A percentile compares a stretch with the other conserved stretches of the same genome.
phyloP scores from a whole-genome alignment of 139 green algal species.

The Marvania coccoides region DNA sequence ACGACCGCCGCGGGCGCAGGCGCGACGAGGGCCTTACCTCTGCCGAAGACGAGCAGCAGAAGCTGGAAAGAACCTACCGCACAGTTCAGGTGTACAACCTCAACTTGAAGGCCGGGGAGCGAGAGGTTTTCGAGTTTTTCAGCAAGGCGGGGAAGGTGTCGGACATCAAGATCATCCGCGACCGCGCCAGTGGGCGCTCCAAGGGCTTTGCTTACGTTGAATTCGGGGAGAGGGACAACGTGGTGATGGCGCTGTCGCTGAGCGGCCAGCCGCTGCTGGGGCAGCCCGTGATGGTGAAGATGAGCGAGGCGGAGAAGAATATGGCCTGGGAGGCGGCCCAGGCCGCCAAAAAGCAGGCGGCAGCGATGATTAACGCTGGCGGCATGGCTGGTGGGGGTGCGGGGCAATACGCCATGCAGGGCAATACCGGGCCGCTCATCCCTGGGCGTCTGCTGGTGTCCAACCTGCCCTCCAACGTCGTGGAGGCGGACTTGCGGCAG shows the following conservation, averaged over 20 bases:
- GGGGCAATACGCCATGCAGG: neutral
- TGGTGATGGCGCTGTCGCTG: slow-evolving; percentile 74
- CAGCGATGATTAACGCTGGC: neutral
- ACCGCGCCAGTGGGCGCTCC: slow-evolving; percentile 76
- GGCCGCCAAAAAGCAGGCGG: slow-evolving; percentile 10
- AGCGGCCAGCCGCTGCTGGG: slow-evolving; percentile 74
- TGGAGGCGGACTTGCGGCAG: slow-evolving; percentile 62
- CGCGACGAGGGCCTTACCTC: slow-evolving; percentile 23
- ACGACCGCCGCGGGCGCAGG: slow-evolving; percentile 31
- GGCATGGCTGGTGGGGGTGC: neutral
- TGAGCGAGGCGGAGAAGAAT: slow-evolving; percentile 93
- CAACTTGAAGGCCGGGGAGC: slow-evolving; percentile 69
- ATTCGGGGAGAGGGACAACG: slow-evolving; percentile 69
- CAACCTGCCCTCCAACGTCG: slow-evolving; percentile 39
- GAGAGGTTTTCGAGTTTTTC: slow-evolving; percentile 86
- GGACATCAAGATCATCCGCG: slow-evolving; percentile 91
- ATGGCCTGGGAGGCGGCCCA: slow-evolving; percentile 83
- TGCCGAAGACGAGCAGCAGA: slow-evolving; percentile 57
- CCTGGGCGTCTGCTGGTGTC: slow-evolving; percentile 34
- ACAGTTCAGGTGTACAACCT: slow-evolving; percentile 89
- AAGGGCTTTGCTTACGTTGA: slow-evolving; percentile 99
- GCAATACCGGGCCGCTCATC: neutral
- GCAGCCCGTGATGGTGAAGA: slow-evolving; percentile 89
- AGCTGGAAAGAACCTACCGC: slow-evolving; percentile 75
- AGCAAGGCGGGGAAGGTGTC: slow-evolving; percentile 53